Conservation (phyloP, 805 yeast genomes). For the Pichia californica region DNA sequence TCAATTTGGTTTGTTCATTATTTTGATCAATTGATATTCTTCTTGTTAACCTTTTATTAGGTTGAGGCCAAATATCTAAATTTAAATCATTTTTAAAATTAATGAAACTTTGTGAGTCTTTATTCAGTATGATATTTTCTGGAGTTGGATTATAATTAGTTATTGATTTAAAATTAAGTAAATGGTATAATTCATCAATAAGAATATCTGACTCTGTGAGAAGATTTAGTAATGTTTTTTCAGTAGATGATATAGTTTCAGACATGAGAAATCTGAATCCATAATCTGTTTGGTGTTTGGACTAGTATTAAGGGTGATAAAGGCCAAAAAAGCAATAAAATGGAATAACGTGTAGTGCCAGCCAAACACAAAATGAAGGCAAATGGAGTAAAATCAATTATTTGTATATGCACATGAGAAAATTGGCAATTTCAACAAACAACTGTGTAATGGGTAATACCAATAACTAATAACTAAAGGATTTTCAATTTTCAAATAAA, state of each 20-base stretch:
- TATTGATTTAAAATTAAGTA: conserved; percentile 53
- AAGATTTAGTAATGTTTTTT: conserved; percentile 2
- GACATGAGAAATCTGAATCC: conserved; percentile 5
- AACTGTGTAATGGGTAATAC: too few species aligned
- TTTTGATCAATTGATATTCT: background rate
- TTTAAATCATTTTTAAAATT: conserved; percentile 29
- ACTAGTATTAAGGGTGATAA: background rate
- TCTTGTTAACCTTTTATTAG: conserved; percentile 10
- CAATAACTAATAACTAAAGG: too few species aligned
- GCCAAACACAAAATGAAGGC: background rate
- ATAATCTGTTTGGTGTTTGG: conserved; percentile 5
- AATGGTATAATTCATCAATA: conserved; percentile 56
- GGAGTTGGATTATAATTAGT: conserved; percentile 53
- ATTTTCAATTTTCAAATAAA: too few species aligned
- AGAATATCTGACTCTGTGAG: conserved; percentile 9
- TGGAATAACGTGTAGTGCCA: background rate
- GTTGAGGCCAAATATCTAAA: conserved; percentile 32
- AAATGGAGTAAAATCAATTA: background rate
- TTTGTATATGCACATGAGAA: too few species aligned
- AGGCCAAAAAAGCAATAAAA: background rate
- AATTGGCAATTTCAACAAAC: too few species aligned
- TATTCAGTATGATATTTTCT: conserved; percentile 26
- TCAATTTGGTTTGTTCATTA: conserved; percentile 20
- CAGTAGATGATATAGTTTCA: conserved; percentile 5
- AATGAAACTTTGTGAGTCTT: conserved; percentile 26